These are phyloP conservation scores for Planoprotostelium fungivorum DNA, from an alignment of 78 protist genomes.

Conservation along the genomic window DNA sequence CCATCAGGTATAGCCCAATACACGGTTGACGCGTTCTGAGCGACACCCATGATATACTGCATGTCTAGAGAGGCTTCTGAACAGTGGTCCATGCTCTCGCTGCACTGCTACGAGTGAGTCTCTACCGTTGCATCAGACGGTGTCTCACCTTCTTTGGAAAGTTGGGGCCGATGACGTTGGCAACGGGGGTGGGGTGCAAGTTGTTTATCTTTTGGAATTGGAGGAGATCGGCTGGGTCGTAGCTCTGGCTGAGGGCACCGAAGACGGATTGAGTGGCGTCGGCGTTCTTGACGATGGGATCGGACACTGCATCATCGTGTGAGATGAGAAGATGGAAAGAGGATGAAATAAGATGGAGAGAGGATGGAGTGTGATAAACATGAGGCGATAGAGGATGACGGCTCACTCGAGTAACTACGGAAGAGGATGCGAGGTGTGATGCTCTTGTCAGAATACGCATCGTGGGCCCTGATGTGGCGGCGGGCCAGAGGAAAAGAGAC, in stretches of 20 bases:
- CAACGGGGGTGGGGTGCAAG: background rate
- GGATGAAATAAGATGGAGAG: background rate
- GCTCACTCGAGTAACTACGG: background rate
- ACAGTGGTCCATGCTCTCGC: background rate
- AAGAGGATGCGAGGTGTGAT: background rate
- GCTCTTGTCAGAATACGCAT: background rate
- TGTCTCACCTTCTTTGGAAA: background rate
- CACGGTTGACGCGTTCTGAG: background rate
- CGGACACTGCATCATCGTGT: background rate
- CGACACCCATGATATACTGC: background rate
- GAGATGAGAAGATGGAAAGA: background rate
- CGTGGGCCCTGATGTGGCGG: background rate
- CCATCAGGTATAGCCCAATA: background rate
- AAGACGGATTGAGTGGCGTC: background rate
- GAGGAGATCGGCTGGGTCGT: background rate
- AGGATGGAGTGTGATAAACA: too few relatives aligned
- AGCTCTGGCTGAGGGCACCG: background rate
- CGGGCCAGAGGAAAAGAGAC: background rate
- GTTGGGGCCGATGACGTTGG: background rate
- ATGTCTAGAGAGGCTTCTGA: conserved; percentile 4
- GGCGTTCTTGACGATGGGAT: background rate
- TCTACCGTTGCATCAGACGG: background rate
- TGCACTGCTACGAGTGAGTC: background rate
- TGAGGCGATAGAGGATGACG: too few relatives aligned
- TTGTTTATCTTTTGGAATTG: background rate